Evolutionary conservation across 1,284 basidiomycete genomes (phyloP), one percentile per base, ranked within the genome.

Genomic region (Ceratobasidium sp.): DNA sequence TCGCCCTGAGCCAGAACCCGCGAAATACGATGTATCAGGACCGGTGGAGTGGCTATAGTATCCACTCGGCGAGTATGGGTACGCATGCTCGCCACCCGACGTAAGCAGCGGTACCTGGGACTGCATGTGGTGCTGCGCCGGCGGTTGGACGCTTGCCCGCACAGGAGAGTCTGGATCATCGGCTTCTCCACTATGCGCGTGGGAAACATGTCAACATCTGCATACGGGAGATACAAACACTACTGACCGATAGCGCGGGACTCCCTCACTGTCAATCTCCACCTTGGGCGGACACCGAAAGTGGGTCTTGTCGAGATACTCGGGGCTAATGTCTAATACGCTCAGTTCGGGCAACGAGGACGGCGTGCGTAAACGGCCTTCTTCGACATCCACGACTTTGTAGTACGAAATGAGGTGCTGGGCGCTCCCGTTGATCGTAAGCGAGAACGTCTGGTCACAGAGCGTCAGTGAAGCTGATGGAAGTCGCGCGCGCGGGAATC

Each of bases 371-470:
- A 98, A 86, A 36, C 94, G 90, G 23, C 94, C 94, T 71, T 89
- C 88, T 64, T 93, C 88, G 23, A 97, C 94, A 79, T 98, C 96
- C 76, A 94, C 92, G 72, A 97, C 87, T 76, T 90, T 91, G 85
- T 98, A 98, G 84, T 98, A 98, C 1, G 95, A 97, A 64, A 98
- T 94, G 74, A 98, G 87, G 79, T 98, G 96, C 79, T 98, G 96
- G 0, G 94, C 88, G 58, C 93, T 92, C 28, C 93, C 93, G 69
- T 83, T 81, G 73, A 97, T 93, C 41, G 90, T 92, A 64, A 97
- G 85, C 10, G 96, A 97, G 82, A 97, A 97, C 14, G 96, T 97
- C 94, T 97, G 23, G 32, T 69, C 58, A 73, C 73, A 69, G 41
- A 34, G 59, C 21, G 74, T 36, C 16, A 70, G 69, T 60, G 78